Evolutionary conservation across 164 flowering plant genomes (phyloP).

Genomic region (Litsea cubeba): DNA sequence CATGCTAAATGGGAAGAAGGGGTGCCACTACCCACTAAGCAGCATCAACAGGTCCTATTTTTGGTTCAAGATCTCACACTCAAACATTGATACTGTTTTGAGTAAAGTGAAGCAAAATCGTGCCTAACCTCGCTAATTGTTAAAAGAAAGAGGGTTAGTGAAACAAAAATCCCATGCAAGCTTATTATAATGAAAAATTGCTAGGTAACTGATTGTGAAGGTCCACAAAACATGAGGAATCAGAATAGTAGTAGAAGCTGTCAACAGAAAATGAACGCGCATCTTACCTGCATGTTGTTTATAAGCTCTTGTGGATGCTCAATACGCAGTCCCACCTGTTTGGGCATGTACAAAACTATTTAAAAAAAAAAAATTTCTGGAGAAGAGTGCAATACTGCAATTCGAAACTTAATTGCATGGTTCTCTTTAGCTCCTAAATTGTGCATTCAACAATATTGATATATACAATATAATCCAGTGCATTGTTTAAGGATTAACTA

Average conservation of each 20-base stretch:
- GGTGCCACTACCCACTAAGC: not conserved
- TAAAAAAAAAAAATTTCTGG: not conserved
- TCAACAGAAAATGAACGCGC: not conserved
- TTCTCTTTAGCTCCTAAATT: not conserved
- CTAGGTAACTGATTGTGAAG: not conserved
- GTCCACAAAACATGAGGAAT: not conserved
- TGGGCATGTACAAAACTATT: slow-evolving; percentile 8
- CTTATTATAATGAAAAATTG: not conserved
- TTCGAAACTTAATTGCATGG: not conserved
- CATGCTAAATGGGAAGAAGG: not conserved
- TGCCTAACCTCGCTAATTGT: not conserved
- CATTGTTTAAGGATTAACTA: not conserved
- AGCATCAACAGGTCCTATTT: not conserved
- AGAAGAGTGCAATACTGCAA: not conserved
- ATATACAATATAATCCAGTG: not conserved
- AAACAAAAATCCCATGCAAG: not conserved
- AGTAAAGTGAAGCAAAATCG: not conserved
- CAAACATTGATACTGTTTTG: not conserved
- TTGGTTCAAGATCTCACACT: not conserved
- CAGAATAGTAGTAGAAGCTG: not conserved
- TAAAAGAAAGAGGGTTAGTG: too few relatives aligned
- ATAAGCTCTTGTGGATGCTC: slow-evolving; percentile 99
- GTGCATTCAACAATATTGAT: not conserved
- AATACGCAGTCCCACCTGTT: slow-evolving; percentile 87
- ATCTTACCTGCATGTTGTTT: slow-evolving; percentile 78